Evolutionary conservation across 805 yeast species (phyloP).

Genomic region (Schizosaccharomyces japonicus): DNA sequence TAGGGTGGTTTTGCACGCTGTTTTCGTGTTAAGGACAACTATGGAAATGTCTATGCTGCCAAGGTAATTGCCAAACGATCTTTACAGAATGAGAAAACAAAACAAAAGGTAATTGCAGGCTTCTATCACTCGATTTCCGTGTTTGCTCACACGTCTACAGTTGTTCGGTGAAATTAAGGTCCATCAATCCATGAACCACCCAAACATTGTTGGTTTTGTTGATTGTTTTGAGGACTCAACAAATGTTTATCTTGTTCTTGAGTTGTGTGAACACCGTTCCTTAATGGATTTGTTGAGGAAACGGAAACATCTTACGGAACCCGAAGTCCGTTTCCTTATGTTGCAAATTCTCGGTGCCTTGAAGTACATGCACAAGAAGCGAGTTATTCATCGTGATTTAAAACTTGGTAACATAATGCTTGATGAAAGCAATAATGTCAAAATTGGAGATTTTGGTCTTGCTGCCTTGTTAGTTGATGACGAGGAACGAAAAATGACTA

Average conservation of each 20-base stretch:
- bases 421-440: constrained; percentile 79
- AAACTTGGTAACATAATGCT: constrained; percentile 89
- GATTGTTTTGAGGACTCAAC: constrained; percentile 94
- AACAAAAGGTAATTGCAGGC: constrained; percentile 21
- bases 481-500: constrained; percentile 63
- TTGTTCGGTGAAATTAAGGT: constrained; percentile 53
- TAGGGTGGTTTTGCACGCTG: constrained; percentile 94
- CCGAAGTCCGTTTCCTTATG: constrained; percentile 74
- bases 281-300: constrained; percentile 74
- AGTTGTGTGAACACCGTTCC: constrained; percentile 85
- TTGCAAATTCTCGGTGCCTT: constrained; percentile 88
- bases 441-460: constrained; percentile 92
- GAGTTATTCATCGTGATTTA: constrained; percentile 87
- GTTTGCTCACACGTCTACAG: neutral
- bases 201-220: constrained; percentile 72
- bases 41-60: constrained; percentile 77
- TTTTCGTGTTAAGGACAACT: constrained; percentile 80
- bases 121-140: no score
- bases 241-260: constrained; percentile 79
- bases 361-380: constrained; percentile 69
- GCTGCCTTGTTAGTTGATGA: constrained; percentile 73
- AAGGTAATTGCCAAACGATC: constrained; percentile 94
- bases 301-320: constrained; percentile 66
- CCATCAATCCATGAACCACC: constrained; percentile 71
- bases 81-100: constrained; percentile 71